Evolutionary conservation across 495 filamentous ascomycete genomes (phyloP).

Genomic region (Choiromyces venosus): DNA sequence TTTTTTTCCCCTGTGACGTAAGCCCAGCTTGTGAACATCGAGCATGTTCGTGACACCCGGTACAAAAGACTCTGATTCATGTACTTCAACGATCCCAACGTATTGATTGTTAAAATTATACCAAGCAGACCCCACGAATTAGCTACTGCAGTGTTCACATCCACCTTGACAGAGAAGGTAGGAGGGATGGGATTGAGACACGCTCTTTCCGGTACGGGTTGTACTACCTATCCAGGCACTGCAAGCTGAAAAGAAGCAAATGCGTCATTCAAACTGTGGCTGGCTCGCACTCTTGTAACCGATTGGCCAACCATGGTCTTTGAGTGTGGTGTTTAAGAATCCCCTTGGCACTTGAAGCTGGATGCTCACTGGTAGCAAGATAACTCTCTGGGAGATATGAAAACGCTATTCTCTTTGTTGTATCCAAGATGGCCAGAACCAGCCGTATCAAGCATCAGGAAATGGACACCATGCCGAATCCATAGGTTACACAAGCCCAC

Average conservation of each 20-base stretch:
- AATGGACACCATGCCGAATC: too few relatives aligned
- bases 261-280: not conserved
- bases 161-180: not conserved
- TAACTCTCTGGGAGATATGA: constrained; percentile 4
- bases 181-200: not conserved
- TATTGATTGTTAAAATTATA: constrained; percentile 12
- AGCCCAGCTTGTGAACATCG: not conserved
- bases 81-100: not conserved
- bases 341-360: not conserved
- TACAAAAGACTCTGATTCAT: not conserved
- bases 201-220: not conserved
- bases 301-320: constrained; percentile 7
- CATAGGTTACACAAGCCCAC: too few relatives aligned
- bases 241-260: constrained; percentile 11
- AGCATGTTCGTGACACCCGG: not conserved
- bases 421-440: not conserved
- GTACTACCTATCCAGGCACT: not conserved
- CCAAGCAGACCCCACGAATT: not conserved
- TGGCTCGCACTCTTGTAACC: not conserved
- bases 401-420: constrained; percentile 4
- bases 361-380: constrained; percentile 7
- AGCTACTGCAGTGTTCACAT: not conserved
- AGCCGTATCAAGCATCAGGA: not conserved
- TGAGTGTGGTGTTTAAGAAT: constrained; percentile 9
- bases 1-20: not conserved